Evolutionary conservation across 2,329 filamentous ascomycete genomes (phyloP).

Genomic region (Talaromyces sp.): DNA sequence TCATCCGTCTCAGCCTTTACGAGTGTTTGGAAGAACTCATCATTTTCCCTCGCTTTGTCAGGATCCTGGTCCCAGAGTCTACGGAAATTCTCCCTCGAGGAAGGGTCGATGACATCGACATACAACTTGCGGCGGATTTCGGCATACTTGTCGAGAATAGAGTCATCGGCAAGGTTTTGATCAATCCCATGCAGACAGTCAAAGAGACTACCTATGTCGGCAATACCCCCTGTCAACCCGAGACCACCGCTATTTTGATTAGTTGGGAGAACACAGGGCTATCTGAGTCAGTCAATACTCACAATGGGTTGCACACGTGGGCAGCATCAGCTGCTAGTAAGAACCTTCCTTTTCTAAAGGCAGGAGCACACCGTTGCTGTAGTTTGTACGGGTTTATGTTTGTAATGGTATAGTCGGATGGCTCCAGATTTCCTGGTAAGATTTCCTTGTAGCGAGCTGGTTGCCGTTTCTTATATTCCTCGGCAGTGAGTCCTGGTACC

Average conservation of each 20-base stretch:
- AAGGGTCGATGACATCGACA: constrained; percentile 33
- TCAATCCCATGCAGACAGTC: constrained; percentile 51
- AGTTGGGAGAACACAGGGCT: not conserved
- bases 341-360: constrained; percentile 54
- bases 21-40: constrained; percentile 29
- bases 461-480: constrained; percentile 43
- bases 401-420: constrained; percentile 52
- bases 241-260: constrained; percentile 49
- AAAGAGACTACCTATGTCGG: constrained; percentile 58
- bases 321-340: constrained; percentile 58
- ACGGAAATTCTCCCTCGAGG: constrained; percentile 39
- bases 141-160: constrained; percentile 41
- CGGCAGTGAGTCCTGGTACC: constrained; percentile 43
- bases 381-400: constrained; percentile 58
- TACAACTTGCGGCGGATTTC: constrained; percentile 37
- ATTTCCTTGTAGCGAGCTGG: constrained; percentile 51
- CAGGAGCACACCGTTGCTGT: constrained; percentile 56
- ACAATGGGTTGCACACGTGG: constrained; percentile 48
- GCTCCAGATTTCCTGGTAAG: constrained; percentile 52
- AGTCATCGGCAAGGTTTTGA: constrained; percentile 31
- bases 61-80: constrained; percentile 31
- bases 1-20: constrained; percentile 25
- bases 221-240: constrained; percentile 59
- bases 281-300: not conserved
- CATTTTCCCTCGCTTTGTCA: constrained; percentile 29